A percentile compares a stretch with the other conserved stretches of the same genome.
phyloP scores from a whole-genome alignment of 495 filamentous ascomycete genomes.

The Hypomontagnella submonticulosa region DNA sequence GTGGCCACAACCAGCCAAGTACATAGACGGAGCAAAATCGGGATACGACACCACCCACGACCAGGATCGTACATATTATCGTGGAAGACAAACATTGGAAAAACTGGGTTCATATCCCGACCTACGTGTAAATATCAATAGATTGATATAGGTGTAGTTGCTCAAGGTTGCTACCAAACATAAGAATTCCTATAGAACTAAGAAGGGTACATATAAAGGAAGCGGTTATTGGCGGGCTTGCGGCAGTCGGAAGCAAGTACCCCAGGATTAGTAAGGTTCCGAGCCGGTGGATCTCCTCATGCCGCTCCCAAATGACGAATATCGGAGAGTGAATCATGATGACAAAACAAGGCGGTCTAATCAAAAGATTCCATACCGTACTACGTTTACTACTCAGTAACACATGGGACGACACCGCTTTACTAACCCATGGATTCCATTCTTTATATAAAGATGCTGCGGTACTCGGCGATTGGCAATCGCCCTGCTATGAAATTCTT shows the following conservation, averaged over 20 bases:
- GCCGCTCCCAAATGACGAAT: slow-evolving; percentile 40
- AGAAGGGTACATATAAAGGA: not conserved
- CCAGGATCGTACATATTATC: too few species aligned
- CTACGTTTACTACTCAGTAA: not conserved
- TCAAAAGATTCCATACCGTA: slow-evolving; percentile 13
- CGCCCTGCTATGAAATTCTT: too few species aligned
- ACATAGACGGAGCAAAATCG: too few species aligned
- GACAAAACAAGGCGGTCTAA: slow-evolving; percentile 30
- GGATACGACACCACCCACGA: too few species aligned
- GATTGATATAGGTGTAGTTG: too few species aligned
- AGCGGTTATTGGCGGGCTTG: slow-evolving; percentile 19
- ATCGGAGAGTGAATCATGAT: slow-evolving; percentile 36
- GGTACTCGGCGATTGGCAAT: not conserved
- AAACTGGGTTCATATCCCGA: too few species aligned
- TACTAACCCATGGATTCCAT: too few species aligned
- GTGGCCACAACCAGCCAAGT: not conserved
- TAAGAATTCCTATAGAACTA: too few species aligned
- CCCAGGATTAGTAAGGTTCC: slow-evolving; percentile 17
- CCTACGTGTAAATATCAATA: too few species aligned
- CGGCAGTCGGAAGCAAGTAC: slow-evolving; percentile 33
- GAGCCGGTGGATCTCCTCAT: slow-evolving; percentile 42
- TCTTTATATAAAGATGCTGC: slow-evolving; percentile 2
- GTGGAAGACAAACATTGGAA: too few species aligned
- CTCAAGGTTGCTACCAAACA: too few species aligned
- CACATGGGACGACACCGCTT: slow-evolving; percentile 15